These are phyloP conservation scores for Mycena rebaudengoi DNA, from an alignment of 768 basidiomycete genomes.

Conservation along the genomic window DNA sequence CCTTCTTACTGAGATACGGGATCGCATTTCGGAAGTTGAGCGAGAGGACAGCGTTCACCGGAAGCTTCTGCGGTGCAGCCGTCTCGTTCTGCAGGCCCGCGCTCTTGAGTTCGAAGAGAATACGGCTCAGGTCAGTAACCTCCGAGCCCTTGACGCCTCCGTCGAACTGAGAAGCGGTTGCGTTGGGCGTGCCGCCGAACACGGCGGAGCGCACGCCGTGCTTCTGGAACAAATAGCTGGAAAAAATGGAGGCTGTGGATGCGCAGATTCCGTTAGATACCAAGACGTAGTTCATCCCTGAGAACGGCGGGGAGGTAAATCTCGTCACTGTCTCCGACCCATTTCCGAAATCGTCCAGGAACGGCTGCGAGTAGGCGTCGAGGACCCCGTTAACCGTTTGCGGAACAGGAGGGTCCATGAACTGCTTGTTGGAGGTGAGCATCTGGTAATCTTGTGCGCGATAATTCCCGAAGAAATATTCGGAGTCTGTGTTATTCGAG, in stretches of 20 bases:
- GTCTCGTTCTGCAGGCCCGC: slow-evolving; percentile 16
- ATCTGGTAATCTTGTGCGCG: slow-evolving; percentile 1
- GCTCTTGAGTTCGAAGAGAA: slow-evolving; percentile 12
- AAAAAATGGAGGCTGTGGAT: slow-evolving; percentile 25
- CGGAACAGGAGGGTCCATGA: slow-evolving; percentile 23
- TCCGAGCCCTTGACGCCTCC: slow-evolving; percentile 24
- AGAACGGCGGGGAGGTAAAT: slow-evolving; percentile 23
- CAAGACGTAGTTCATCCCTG: slow-evolving; percentile 20
- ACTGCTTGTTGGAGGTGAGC: slow-evolving; percentile 17
- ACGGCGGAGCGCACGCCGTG: slow-evolving; percentile 22
- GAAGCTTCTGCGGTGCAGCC: slow-evolving; percentile 15
- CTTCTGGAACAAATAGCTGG: slow-evolving; percentile 25
- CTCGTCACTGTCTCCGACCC: slow-evolving; percentile 16
- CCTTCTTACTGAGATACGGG: slow-evolving; percentile 6
- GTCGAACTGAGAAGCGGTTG: slow-evolving; percentile 17
- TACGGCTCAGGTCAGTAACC: slow-evolving; percentile 6
- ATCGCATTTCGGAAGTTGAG: slow-evolving; percentile 20
- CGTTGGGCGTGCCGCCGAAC: slow-evolving; percentile 4
- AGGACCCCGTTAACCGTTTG: slow-evolving; percentile 24
- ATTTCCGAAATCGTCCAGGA: slow-evolving; percentile 24
- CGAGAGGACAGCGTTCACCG: slow-evolving; percentile 5
- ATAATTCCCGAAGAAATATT: slow-evolving; percentile 25
- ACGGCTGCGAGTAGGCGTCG: slow-evolving; percentile 21
- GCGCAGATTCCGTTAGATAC: slow-evolving; percentile 25
- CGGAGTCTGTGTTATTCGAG: slow-evolving; percentile 1